Percentiles rank a stretch among this genome's conserved stretches.
Conservation (phyloP, 768 basidiomycete species). For the Baorangia bicolor region DNA sequence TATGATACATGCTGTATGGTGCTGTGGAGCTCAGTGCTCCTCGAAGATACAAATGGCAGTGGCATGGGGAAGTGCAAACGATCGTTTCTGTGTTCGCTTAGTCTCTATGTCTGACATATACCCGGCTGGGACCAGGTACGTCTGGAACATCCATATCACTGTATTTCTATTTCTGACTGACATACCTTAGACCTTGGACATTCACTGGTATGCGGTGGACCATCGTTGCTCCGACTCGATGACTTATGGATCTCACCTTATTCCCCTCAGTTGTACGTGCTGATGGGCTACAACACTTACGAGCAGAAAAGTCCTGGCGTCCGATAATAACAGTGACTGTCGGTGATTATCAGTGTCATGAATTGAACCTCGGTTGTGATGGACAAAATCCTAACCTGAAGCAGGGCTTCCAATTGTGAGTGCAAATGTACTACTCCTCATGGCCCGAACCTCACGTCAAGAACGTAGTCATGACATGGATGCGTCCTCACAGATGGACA, state of each 20-base stretch:
- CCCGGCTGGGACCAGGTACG: neutral
- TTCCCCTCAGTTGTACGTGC: constrained; percentile 38
- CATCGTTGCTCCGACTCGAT: no score
- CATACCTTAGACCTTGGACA: constrained; percentile 1
- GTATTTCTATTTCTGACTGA: neutral
- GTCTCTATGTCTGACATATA: neutral
- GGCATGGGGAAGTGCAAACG: no score
- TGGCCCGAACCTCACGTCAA: neutral
- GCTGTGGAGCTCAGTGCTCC: no score
- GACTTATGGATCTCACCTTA: neutral
- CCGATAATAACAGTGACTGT: constrained; percentile 63
- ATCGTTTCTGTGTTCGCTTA: no score
- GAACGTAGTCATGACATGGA: constrained; percentile 40
- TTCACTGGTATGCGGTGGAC: constrained; percentile 9
- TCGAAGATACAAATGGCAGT: no score
- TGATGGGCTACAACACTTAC: constrained; percentile 41
- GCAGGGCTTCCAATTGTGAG: constrained; percentile 52
- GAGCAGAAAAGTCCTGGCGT: constrained; percentile 64
- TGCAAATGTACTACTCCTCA: neutral
- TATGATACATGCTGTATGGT: no score
- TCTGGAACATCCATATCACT: neutral
- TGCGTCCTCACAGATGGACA: constrained; percentile 42
- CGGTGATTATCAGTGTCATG: constrained; percentile 50
- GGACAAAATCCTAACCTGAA: constrained; percentile 72
- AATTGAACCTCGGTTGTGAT: constrained; percentile 60